These are phyloP conservation scores for Orbilia brochopaga DNA, from an alignment of 2,329 filamentous ascomycete species.

Conservation along the genomic window DNA sequence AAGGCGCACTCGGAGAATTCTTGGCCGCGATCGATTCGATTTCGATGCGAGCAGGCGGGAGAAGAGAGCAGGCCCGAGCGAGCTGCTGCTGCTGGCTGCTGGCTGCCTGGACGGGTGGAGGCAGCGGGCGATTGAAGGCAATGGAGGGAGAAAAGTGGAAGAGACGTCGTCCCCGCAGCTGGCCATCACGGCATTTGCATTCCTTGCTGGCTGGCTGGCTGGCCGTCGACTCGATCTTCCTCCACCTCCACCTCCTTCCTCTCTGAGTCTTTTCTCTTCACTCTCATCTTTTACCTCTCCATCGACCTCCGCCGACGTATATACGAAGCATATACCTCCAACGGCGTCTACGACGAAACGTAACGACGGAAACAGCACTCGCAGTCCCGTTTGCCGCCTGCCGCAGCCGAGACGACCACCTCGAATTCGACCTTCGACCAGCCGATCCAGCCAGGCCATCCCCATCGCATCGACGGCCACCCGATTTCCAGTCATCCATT, in stretches of 20 bases:
- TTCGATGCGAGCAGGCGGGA: slow-evolving; percentile 1
- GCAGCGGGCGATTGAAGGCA: neutral
- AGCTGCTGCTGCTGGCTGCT: slow-evolving; percentile 12
- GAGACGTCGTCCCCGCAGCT: neutral
- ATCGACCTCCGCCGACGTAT: too few relatives aligned
- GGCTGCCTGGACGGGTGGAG: neutral
- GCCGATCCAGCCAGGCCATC: neutral
- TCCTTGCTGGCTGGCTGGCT: too few relatives aligned
- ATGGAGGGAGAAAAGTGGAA: neutral
- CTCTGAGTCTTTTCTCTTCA: neutral
- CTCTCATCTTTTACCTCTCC: neutral
- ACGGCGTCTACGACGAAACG: too few relatives aligned
- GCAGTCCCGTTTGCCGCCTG: neutral
- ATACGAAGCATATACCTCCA: too few relatives aligned
- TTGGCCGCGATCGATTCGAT: neutral
- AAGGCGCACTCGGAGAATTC: too few relatives aligned
- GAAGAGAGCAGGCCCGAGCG: slow-evolving; percentile 11
- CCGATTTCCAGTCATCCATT: neutral
- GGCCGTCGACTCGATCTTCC: too few relatives aligned
- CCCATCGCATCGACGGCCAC: neutral
- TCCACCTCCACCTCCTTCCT: too few relatives aligned
- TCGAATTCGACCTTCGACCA: neutral
- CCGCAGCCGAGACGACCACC: neutral
- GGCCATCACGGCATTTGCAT: neutral
- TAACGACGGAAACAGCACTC: neutral